Base-by-base conservation (phyloP, 495 filamentous ascomycete species). In the Aspergillus leporis region DNA sequence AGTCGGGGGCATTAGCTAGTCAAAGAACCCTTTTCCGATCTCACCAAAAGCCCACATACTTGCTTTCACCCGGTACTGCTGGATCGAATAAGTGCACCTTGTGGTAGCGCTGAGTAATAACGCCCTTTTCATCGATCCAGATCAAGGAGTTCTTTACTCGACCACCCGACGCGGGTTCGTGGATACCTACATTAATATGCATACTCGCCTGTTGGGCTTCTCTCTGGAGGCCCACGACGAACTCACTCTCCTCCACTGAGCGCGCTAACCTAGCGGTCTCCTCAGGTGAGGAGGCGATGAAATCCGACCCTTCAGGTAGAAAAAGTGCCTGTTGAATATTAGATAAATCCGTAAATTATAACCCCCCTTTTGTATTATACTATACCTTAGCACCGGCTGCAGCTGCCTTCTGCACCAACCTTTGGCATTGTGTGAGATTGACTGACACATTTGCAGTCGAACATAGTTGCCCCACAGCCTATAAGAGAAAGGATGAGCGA, bases 281-380 rank as follows among this genome's bases (percentile, higher is more conserved):
- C 7, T 82, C 72, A 25, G 84, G 71, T 1, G 85, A 85, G n/a
- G 79, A 77, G 45, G 82, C 85, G 60, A 96, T 92, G 78, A 95
- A 97, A 74, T 97, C 93, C 58, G 82, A 86, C 40, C 93, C 93
- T 80, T 97, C 92, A 19, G 92, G 94, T 59, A 97, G 89, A 73
- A 97, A 96, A 52, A 97, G 79, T 25, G 89, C 85, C 90, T 93
- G 60, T n/a, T n/a, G n/a, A n/a, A n/a, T n/a, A n/a, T n/a, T n/a
- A n/a, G n/a, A n/a, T n/a, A n/a, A n/a, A n/a, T n/a, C n/a, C n/a
- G n/a, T n/a, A n/a, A n/a, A n/a, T n/a, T n/a, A n/a, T n/a, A n/a
- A n/a, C n/a, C n/a, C n/a, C n/a, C n/a, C 65, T 58, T 6, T 51
- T 56, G 28, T 40, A 21, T 40, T 31, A 28, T 28, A 36, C 14